Conservation (phyloP, 306 rosid species). For the Vigna hirtella region DNA sequence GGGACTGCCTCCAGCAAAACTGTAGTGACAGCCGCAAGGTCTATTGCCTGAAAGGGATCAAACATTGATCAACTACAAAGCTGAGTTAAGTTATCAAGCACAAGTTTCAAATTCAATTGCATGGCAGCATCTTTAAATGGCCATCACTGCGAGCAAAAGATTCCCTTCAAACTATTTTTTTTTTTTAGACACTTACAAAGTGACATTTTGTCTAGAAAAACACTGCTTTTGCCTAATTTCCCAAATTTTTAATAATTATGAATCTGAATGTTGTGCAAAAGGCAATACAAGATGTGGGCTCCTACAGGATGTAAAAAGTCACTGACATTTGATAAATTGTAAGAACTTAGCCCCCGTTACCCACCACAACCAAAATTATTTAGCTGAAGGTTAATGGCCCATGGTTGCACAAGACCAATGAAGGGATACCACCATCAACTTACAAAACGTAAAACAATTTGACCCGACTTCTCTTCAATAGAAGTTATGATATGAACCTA, state of each 20-base stretch:
- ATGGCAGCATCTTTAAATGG: neutral
- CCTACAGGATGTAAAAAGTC: neutral
- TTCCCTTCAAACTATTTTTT: neutral
- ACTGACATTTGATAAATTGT: constrained; percentile 1
- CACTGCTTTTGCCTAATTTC: neutral
- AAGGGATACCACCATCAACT: constrained; percentile 4
- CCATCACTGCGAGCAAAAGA: neutral
- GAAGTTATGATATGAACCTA: neutral
- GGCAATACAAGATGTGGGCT: neutral
- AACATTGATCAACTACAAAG: constrained; percentile 35
- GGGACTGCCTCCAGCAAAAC: constrained; percentile 84
- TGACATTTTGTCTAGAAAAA: neutral
- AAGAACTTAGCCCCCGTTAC: neutral
- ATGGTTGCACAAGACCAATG: neutral
- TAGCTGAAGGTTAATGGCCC: constrained; percentile 9
- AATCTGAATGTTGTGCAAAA: neutral
- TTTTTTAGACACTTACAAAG: neutral
- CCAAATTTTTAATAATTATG: neutral
- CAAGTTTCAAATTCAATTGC: neutral
- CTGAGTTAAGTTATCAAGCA: neutral
- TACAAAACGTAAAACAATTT: neutral
- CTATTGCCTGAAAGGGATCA: constrained; percentile 70
- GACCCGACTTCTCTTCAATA: neutral
- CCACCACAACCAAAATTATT: neutral
- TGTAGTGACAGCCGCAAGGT: constrained; percentile 82